phyloP scores from a whole-genome alignment of 257 asterid species.

The Solanum chilense region DNA sequence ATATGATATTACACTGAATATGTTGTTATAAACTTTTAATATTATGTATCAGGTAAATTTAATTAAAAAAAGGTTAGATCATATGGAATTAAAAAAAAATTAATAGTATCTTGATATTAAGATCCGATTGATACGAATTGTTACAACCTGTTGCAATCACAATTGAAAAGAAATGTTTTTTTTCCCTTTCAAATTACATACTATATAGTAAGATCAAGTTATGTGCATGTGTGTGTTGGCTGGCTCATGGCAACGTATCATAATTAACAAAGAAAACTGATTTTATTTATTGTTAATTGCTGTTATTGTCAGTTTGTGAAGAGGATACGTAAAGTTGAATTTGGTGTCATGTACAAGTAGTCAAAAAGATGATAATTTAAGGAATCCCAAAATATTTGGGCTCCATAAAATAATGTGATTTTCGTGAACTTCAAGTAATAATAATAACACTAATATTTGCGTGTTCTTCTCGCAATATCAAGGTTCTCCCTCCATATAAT shows the following conservation, averaged over 20 bases:
- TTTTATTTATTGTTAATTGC: neutral
- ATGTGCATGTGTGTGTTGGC: neutral
- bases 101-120: neutral
- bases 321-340: neutral
- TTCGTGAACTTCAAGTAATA: neutral
- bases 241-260: neutral
- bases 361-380: neutral
- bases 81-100: neutral
- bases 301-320: neutral
- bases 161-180: neutral
- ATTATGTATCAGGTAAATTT: neutral
- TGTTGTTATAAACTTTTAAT: neutral
- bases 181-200: neutral
- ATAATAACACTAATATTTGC: neutral
- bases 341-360: neutral
- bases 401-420: neutral
- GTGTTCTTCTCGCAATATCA: neutral
- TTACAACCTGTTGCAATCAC: neutral
- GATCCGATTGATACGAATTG: neutral
- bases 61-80: too few species aligned
- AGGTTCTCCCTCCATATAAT: neutral
- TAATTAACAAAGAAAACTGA: neutral
- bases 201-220: neutral
- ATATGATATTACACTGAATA: neutral
- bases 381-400: neutral